A percentile compares a stretch with the other conserved stretches of the same genome.
Evolutionary conservation across 345 rosid species (phyloP).

Genomic region (Populus davidiana): DNA sequence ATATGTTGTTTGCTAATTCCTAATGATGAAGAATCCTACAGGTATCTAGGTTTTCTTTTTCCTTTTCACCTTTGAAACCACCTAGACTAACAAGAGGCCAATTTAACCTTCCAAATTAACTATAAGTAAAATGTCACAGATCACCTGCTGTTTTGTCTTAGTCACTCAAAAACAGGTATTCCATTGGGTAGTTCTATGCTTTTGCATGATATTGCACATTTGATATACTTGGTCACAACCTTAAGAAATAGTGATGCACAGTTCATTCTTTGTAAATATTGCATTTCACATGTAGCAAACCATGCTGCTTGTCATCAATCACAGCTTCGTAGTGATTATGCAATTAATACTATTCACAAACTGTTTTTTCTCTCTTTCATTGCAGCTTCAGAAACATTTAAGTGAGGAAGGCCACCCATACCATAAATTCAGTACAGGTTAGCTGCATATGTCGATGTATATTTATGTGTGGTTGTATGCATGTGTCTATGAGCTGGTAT

Average conservation of each 20-base stretch:
- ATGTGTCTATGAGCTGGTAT: not conserved
- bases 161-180: no score
- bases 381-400: slow-evolving; percentile 78
- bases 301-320: not conserved
- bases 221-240: not conserved
- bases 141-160: no score
- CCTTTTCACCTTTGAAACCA: no score
- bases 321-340: not conserved
- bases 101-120: no score
- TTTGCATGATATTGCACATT: no score
- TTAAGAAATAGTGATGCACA: not conserved
- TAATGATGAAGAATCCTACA: no score
- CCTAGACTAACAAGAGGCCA: no score
- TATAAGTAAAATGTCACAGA: no score
- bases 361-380: slow-evolving; percentile 3
- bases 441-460: not conserved
- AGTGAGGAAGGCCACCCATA: slow-evolving; percentile 73
- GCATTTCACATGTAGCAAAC: not conserved
- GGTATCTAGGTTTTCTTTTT: no score
- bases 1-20: no score
- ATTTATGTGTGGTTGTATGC: not conserved
- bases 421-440: slow-evolving; percentile 94
- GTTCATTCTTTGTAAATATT: not conserved
- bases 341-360: not conserved
- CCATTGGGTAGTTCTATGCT: no score